phyloP scores from a whole-genome alignment of 1,284 basidiomycete species.

The Coniferiporia weirii region DNA sequence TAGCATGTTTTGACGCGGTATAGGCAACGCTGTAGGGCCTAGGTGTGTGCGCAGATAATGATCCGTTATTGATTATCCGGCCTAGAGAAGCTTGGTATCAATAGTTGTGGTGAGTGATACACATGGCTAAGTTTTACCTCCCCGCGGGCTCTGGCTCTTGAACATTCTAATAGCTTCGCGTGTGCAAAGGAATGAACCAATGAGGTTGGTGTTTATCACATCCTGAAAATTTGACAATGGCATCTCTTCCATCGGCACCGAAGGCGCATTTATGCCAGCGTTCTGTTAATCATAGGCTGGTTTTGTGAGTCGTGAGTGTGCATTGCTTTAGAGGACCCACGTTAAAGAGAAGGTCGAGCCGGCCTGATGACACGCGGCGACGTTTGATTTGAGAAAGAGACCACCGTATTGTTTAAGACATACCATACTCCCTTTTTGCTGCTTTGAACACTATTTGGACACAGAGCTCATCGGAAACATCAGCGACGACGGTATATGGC shows the following conservation, averaged over 20 bases:
- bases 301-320: not conserved
- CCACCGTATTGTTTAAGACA: not conserved
- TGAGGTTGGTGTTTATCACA: constrained; percentile 67
- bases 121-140: constrained; percentile 40
- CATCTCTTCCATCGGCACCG: constrained; percentile 57
- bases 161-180: constrained; percentile 72
- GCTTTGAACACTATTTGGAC: constrained; percentile 55
- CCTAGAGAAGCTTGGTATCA: constrained; percentile 30
- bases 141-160: constrained; percentile 66
- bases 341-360: constrained; percentile 77
- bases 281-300: constrained; percentile 39
- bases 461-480: constrained; percentile 57
- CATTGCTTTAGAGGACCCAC: constrained; percentile 31
- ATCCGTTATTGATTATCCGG: constrained; percentile 82
- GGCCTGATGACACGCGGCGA: constrained; percentile 34
- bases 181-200: constrained; percentile 71
- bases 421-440: constrained; percentile 55
- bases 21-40: constrained; percentile 66
- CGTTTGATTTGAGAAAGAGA: not conserved
- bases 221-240: constrained; percentile 56
- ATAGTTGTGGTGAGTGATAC: not conserved
- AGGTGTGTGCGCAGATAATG: constrained; percentile 69
- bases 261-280: constrained; percentile 53
- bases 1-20: constrained; percentile 75
- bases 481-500: constrained; percentile 49